Conservation (phyloP, 352 stramenopile species). For the Aphanomyces stellatus region DNA sequence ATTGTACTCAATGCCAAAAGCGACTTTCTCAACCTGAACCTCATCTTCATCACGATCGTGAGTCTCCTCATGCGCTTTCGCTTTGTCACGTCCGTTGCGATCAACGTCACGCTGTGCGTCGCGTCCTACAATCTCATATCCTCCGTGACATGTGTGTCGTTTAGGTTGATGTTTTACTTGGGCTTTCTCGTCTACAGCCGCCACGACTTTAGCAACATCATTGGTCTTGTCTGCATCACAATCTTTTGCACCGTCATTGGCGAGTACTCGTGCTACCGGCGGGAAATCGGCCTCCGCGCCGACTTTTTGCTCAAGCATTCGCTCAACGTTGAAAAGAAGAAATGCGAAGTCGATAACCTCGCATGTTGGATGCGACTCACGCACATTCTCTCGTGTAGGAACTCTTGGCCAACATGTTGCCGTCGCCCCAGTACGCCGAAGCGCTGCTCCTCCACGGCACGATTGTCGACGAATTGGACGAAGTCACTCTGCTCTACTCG, state of each 20-base stretch:
- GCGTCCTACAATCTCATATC: neutral
- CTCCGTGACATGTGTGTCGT: slow-evolving; percentile 30
- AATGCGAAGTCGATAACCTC: slow-evolving; percentile 35
- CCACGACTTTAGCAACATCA: slow-evolving; percentile 17
- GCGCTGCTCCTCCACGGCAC: slow-evolving; percentile 58
- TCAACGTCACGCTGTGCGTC: slow-evolving; percentile 20
- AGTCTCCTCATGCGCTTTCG: slow-evolving; percentile 46
- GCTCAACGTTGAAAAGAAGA: slow-evolving; percentile 65
- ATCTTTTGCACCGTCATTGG: slow-evolving; percentile 22
- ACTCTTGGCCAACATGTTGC: slow-evolving; percentile 81
- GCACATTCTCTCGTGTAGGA: slow-evolving; percentile 22
- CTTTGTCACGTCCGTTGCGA: slow-evolving; percentile 41
- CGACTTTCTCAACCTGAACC: slow-evolving; percentile 37
- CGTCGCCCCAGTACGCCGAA: slow-evolving; percentile 60
- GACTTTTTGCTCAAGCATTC: slow-evolving; percentile 76
- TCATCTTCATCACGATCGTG: slow-evolving; percentile 49
- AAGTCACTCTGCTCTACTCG: slow-evolving; percentile 80
- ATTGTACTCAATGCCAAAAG: neutral
- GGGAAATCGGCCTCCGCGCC: slow-evolving; percentile 48
- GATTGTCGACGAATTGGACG: slow-evolving; percentile 70
- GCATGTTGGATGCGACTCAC: neutral
- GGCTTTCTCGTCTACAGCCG: slow-evolving; percentile 18
- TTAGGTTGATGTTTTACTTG: slow-evolving; percentile 33
- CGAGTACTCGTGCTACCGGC: slow-evolving; percentile 51
- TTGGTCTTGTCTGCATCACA: slow-evolving; percentile 11